A percentile compares a stretch with the other conserved stretches of the same genome.
These are phyloP conservation scores for Effrenium voratum DNA, from an alignment of 73 alveolate genomes.

Conservation along the genomic window DNA sequence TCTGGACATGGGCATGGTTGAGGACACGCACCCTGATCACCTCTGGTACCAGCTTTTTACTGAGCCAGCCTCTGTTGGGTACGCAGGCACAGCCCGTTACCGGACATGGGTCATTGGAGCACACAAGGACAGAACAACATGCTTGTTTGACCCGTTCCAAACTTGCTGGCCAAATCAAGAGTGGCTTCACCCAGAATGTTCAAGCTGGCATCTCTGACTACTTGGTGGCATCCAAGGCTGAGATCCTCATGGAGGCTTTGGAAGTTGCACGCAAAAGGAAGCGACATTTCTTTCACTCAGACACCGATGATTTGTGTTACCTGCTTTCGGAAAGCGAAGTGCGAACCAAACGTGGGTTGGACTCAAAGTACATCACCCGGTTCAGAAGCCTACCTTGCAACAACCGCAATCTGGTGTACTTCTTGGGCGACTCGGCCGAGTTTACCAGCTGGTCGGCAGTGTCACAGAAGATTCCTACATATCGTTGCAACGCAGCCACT, in stretches of 20 bases:
- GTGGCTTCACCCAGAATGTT: neutral
- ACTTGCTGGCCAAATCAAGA: neutral
- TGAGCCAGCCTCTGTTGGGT: neutral
- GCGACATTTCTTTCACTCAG: neutral
- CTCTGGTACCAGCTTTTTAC: neutral
- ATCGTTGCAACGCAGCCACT: neutral
- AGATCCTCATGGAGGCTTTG: neutral
- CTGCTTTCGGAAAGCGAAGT: neutral
- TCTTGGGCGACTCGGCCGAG: neutral
- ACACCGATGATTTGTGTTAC: neutral
- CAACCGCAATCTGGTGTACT: neutral
- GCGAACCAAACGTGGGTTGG: neutral
- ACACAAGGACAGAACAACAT: neutral
- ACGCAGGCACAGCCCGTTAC: neutral
- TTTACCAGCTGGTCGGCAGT: neutral
- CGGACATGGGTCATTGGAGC: slow-evolving; percentile 34
- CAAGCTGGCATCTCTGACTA: neutral
- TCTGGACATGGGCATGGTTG: slow-evolving; percentile 30
- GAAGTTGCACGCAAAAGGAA: neutral
- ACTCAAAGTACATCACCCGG: neutral
- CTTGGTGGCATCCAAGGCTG: neutral
- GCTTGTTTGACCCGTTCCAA: neutral
- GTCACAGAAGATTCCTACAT: neutral
- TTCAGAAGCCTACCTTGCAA: neutral
- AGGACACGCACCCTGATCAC: neutral